Percentiles rank a stretch among this genome's conserved stretches.
Evolutionary conservation across 306 rosid species (phyloP).

Genomic region (Dryas drummondii): DNA sequence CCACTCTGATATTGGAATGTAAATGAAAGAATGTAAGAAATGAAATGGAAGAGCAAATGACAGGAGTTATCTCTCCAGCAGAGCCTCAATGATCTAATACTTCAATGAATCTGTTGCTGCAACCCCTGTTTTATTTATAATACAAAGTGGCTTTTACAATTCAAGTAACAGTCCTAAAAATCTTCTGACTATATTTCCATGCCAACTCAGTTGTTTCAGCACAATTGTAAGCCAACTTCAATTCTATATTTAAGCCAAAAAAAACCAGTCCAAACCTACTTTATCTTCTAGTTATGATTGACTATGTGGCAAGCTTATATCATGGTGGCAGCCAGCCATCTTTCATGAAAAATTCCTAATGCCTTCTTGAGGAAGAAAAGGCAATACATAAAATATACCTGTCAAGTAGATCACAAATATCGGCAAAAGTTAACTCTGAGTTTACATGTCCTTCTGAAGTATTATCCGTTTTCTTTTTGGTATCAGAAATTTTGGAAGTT

Average conservation of each 20-base stretch:
- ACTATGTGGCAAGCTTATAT: not conserved
- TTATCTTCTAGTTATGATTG: not conserved
- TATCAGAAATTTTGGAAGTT: conserved; percentile 15
- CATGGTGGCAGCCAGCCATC: too few relatives aligned
- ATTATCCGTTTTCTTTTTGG: not conserved
- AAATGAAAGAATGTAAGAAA: not conserved
- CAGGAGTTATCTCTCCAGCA: not conserved
- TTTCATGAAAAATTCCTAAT: too few relatives aligned
- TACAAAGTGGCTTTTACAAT: not conserved
- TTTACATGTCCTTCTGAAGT: conserved; percentile 3
- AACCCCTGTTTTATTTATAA: not conserved
- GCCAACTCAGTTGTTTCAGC: not conserved
- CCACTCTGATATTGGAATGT: not conserved
- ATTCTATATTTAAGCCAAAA: not conserved
- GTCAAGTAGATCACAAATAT: conserved; percentile 21
- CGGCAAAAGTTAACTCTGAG: conserved; percentile 30
- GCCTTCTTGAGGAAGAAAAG: too few relatives aligned
- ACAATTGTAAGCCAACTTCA: conserved; percentile 1
- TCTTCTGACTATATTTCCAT: not conserved
- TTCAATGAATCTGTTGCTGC: not conserved
- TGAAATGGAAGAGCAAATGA: not conserved
- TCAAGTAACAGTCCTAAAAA: not conserved
- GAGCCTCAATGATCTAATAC: not conserved
- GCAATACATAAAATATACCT: conserved; percentile 24
- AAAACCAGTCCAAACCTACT: not conserved